Conservation (phyloP, 495 filamentous ascomycete genomes). For the Lasiosphaeriaceae sp. region DNA sequence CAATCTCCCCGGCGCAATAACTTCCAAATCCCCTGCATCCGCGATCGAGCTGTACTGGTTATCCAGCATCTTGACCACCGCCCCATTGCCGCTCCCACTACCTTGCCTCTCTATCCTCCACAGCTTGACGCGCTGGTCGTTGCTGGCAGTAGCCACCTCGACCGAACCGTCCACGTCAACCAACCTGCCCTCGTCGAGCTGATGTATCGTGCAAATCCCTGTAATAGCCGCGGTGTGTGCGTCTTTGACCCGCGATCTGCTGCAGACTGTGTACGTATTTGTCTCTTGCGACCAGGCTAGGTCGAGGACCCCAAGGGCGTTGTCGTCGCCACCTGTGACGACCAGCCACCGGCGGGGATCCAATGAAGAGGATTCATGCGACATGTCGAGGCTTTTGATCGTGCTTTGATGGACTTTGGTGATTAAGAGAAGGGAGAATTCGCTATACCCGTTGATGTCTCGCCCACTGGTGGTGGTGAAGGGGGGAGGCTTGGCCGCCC, state of each 20-base stretch:
- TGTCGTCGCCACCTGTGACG: conserved; percentile 81
- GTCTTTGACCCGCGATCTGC: conserved; percentile 56
- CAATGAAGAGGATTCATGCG: conserved; percentile 17
- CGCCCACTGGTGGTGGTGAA: background rate
- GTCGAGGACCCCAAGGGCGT: conserved; percentile 61
- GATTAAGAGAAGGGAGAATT: conserved; percentile 11
- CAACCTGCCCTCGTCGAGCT: background rate
- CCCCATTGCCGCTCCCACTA: background rate
- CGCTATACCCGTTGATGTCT: background rate
- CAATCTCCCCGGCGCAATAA: conserved; percentile 21
- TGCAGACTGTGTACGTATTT: conserved; percentile 17
- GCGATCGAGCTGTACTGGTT: conserved; percentile 62
- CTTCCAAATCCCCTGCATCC: conserved; percentile 43
- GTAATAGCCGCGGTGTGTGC: conserved; percentile 83
- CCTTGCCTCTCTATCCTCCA: conserved; percentile 50
- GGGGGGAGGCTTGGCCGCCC: conserved; percentile 11
- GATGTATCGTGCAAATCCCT: conserved; percentile 50
- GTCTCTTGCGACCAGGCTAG: conserved; percentile 19
- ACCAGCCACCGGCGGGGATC: conserved; percentile 41
- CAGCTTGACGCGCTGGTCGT: conserved; percentile 76
- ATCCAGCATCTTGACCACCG: conserved; percentile 41
- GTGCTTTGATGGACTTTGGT: conserved; percentile 68
- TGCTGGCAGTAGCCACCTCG: conserved; percentile 59
- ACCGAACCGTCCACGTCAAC: conserved; percentile 1
- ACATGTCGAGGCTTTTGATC: conserved; percentile 56